phyloP scores from a whole-genome alignment of 2,329 filamentous ascomycete species.

The Scolecobasidium constrictum region DNA sequence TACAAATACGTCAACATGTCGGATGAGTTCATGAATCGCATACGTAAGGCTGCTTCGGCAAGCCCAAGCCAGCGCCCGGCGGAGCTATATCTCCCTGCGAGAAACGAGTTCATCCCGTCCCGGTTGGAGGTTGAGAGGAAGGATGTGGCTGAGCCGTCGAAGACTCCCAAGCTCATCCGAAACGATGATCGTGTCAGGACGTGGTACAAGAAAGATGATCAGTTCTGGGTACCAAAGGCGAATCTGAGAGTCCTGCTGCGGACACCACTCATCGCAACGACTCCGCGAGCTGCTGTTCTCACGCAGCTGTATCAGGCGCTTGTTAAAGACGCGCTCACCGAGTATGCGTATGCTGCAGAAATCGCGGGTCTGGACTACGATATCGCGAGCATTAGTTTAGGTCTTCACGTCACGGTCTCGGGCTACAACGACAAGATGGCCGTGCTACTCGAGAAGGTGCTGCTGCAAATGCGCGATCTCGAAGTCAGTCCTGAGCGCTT shows the following conservation, averaged over 20 bases:
- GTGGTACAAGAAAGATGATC: slow-evolving; percentile 98
- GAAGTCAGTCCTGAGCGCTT: slow-evolving; percentile 81
- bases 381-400: slow-evolving; percentile 60
- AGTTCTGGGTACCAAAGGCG: slow-evolving; percentile 95
- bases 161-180: slow-evolving; percentile 69
- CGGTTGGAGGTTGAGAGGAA: slow-evolving; percentile 80
- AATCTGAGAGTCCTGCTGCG: slow-evolving; percentile 72
- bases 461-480: slow-evolving; percentile 73
- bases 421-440: slow-evolving; percentile 96
- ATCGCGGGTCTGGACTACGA: slow-evolving; percentile 80
- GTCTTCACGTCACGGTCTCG: slow-evolving; percentile 66
- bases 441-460: slow-evolving; percentile 80
- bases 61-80: slow-evolving; percentile 48
- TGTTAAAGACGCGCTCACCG: slow-evolving; percentile 77
- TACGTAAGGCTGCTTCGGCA: slow-evolving; percentile 53
- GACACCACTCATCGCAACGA: slow-evolving; percentile 68
- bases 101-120: slow-evolving; percentile 91
- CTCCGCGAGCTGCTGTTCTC: slow-evolving; percentile 68
- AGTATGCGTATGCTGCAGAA: slow-evolving; percentile 94
- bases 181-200: slow-evolving; percentile 71
- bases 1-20: slow-evolving; percentile 77
- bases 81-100: slow-evolving; percentile 76
- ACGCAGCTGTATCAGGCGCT: slow-evolving; percentile 72
- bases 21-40: slow-evolving; percentile 58
- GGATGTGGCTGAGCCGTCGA: slow-evolving; percentile 64